Conservation (phyloP, 331 rosid genomes). For the Prunus yedoensis region DNA sequence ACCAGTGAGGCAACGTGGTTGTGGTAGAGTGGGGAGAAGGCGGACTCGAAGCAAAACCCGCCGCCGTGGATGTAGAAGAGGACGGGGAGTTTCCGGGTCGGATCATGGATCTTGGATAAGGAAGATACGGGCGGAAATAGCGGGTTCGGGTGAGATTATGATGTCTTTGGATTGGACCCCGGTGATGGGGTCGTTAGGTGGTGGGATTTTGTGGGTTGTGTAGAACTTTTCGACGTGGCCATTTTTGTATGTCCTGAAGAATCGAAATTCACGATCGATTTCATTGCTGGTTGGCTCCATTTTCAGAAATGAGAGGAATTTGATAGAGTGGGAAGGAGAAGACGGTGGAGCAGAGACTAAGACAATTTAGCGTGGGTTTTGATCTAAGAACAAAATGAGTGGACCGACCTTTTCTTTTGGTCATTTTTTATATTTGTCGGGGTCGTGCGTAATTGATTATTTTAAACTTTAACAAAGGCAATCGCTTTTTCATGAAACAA, state of each 20-base stretch:
- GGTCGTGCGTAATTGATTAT: too few relatives aligned
- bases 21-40: conserved; percentile 37
- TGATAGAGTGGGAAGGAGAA: too few relatives aligned
- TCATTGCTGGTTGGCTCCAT: conserved; percentile 4
- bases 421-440: too few relatives aligned
- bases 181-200: conserved; percentile 18
- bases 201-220: conserved; percentile 23
- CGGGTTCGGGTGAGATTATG: conserved; percentile 26
- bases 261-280: conserved; percentile 31
- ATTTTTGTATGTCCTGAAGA: conserved; percentile 37
- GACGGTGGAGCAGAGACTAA: too few relatives aligned
- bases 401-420: too few relatives aligned
- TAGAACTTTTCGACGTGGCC: conserved; percentile 24
- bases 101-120: conserved; percentile 24
- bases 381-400: too few relatives aligned
- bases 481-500: too few relatives aligned
- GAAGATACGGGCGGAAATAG: conserved; percentile 35
- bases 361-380: too few relatives aligned
- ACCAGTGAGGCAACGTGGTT: conserved; percentile 17
- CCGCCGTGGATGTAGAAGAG: conserved; percentile 54
- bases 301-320: too few relatives aligned
- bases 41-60: conserved; percentile 42
- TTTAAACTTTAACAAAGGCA: too few relatives aligned
- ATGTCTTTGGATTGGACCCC: conserved; percentile 40
- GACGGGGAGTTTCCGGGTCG: conserved; percentile 29